Evolutionary conservation across 805 yeast species (phyloP), one percentile per base, ranked within the genome.

Genomic region (Candida sphagnicola): DNA sequence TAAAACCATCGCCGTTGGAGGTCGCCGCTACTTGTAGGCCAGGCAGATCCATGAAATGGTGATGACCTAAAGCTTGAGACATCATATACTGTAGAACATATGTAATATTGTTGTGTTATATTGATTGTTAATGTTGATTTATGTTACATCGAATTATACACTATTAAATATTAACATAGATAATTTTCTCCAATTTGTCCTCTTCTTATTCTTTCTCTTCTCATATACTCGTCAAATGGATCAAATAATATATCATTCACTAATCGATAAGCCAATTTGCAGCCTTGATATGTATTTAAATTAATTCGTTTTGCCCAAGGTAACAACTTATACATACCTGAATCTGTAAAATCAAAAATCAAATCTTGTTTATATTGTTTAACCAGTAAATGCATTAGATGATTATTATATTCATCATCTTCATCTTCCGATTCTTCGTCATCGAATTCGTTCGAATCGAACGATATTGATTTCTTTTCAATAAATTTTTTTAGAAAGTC

Each of bases 1-100:
- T 86, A 88, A 88, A 88, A 88, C 96, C 96, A 88, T 88, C 88
- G 95, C 90, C 78, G 86, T 82, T 82, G 62, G 89, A 87, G 95
- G 95, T 83, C 82, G 88, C 87, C 82, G 72, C 73, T 67, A 62
- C 63, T 54, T 49, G 53, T 50, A 60, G 72, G 74, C 69, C 62
- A 64, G 72, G 82, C 75, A 51, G 84, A 82, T 78, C 89, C 95
- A 86, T 86, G 95, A 86, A 82, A 80, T 74, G 85, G 90, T 83
- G 95, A 86, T 86, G 95, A 86, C 95, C 95, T 86, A 80, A 71
- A 67, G 82, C 62, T 72, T 85, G 91, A 79, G 60, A 85, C 87
- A 85, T 70, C n/a, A 50, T 44, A 21, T 39, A 11, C 6, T 12
- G 35, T 31, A 19, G 35, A 21, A 6, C 6, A 21, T 21, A n/a